A percentile compares a stretch with the other conserved stretches of the same genome.
Evolutionary conservation across 768 basidiomycete genomes (phyloP).

Genomic region (Boletus vermiculosoides): DNA sequence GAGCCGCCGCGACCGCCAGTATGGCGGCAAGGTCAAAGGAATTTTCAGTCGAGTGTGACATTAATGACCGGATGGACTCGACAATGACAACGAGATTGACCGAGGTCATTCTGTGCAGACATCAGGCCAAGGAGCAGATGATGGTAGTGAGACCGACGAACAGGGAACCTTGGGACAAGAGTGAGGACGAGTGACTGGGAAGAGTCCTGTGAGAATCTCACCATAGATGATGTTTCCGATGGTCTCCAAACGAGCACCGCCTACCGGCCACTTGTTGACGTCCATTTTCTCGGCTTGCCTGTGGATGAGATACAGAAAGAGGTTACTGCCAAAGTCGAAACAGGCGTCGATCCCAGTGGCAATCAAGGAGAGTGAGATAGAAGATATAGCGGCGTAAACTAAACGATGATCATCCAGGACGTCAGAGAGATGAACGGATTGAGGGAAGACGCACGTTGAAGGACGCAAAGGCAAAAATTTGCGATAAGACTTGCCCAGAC

Average conservation of each 20-base stretch:
- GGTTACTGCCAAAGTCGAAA: slow-evolving; percentile 80
- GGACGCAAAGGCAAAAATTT: slow-evolving; percentile 68
- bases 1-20: slow-evolving; percentile 77
- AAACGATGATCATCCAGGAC: neutral
- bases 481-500: slow-evolving; percentile 78
- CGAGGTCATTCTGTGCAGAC: slow-evolving; percentile 68
- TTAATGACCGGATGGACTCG: slow-evolving; percentile 74
- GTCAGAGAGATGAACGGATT: neutral
- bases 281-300: slow-evolving; percentile 70
- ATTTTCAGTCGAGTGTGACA: slow-evolving; percentile 54
- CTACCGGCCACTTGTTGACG: slow-evolving; percentile 85
- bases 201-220: slow-evolving; percentile 19
- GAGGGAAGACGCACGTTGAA: slow-evolving; percentile 53
- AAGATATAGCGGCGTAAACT: slow-evolving; percentile 93
- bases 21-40: slow-evolving; percentile 80
- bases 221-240: slow-evolving; percentile 90
- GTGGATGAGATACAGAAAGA: slow-evolving; percentile 80
- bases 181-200: slow-evolving; percentile 2
- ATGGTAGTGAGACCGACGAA: slow-evolving; percentile 20
- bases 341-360: slow-evolving; percentile 89
- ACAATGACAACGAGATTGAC: slow-evolving; percentile 92
- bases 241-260: slow-evolving; percentile 86
- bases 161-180: slow-evolving; percentile 44
- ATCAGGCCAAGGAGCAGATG: neutral
- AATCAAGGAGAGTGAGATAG: slow-evolving; percentile 79